Conservation (phyloP, 805 yeast species). For the Candida khao-thaluensis region DNA sequence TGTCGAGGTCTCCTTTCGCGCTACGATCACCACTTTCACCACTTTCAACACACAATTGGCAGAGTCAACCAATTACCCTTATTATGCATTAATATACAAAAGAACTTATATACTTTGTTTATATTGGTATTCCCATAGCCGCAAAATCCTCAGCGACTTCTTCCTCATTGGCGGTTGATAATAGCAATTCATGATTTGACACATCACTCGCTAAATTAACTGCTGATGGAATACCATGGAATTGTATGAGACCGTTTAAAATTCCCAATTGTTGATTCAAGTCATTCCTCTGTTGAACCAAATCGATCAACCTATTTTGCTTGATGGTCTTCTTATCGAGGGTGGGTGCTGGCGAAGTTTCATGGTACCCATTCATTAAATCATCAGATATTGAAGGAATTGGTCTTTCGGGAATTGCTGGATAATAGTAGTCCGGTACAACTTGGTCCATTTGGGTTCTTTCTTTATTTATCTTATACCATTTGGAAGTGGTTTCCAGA, state of each 20-base stretch:
- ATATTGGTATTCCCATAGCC: slow-evolving; percentile 51
- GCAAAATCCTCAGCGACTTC: slow-evolving; percentile 73
- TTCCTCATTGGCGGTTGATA: slow-evolving; percentile 62
- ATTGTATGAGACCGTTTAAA: slow-evolving; percentile 62
- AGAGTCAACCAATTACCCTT: too few species aligned
- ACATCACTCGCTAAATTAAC: slow-evolving; percentile 42
- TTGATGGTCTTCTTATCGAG: slow-evolving; percentile 32
- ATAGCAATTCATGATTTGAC: slow-evolving; percentile 27
- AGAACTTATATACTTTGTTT: background rate
- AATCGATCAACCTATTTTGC: slow-evolving; percentile 36
- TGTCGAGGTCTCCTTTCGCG: slow-evolving; percentile 6
- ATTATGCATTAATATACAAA: background rate
- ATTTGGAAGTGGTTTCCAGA: slow-evolving; percentile 70
- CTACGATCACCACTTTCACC: too few species aligned
- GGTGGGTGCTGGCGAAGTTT: slow-evolving; percentile 6
- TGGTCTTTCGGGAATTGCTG: slow-evolving; percentile 32
- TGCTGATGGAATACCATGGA: slow-evolving; percentile 81
- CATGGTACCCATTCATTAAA: slow-evolving; percentile 13
- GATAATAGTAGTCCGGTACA: slow-evolving; percentile 51
- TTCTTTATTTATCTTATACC: slow-evolving; percentile 92
- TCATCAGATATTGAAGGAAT: slow-evolving; percentile 7
- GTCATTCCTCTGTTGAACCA: slow-evolving; percentile 67
- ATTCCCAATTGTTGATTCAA: slow-evolving; percentile 67
- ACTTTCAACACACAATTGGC: too few species aligned
- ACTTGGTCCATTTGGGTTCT: slow-evolving; percentile 75